Evolutionary conservation across 2,329 filamentous ascomycete species (phyloP).

Genomic region (Diplocarpon mali): DNA sequence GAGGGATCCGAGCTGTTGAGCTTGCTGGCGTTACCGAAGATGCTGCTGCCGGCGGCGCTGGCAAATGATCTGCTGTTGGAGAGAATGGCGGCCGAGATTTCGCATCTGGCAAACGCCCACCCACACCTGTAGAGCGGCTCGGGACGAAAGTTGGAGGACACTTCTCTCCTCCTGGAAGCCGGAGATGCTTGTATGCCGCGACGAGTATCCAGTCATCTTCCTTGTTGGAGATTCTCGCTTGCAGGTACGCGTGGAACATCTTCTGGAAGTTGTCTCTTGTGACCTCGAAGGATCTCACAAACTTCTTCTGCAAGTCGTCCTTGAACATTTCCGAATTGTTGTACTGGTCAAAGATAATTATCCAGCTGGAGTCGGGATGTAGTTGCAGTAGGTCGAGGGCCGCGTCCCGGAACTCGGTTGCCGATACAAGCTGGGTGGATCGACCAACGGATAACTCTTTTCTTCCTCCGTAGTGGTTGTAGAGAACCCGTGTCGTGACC

Average conservation of each 20-base stretch:
- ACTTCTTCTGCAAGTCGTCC: not conserved
- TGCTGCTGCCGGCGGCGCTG: not conserved
- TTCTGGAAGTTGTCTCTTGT: not conserved
- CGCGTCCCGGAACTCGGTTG: not conserved
- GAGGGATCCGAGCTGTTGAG: too few relatives aligned
- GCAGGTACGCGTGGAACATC: not conserved
- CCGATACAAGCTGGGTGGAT: not conserved
- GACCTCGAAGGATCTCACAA: not conserved
- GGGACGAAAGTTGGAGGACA: not conserved
- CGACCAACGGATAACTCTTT: too few relatives aligned
- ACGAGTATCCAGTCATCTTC: conserved; percentile 2
- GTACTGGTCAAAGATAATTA: conserved; percentile 10
- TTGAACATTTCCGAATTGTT: conserved; percentile 3
- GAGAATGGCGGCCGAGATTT: not conserved
- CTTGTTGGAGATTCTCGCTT: conserved; percentile 1
- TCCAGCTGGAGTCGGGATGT: conserved; percentile 1
- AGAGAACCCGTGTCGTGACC: not conserved
- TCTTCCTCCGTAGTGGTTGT: conserved; percentile 2
- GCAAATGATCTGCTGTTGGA: not conserved
- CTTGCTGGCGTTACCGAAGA: not conserved
- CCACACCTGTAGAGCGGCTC: not conserved
- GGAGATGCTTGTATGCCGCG: conserved; percentile 1
- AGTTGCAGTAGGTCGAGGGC: conserved; percentile 3
- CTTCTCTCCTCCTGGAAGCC: not conserved
- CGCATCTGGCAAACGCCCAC: not conserved